Percentiles rank a stretch among this genome's conserved stretches.
Evolutionary conservation across 2,329 filamentous ascomycete genomes (phyloP).

Genomic region (Ophiosphaerella korrae): DNA sequence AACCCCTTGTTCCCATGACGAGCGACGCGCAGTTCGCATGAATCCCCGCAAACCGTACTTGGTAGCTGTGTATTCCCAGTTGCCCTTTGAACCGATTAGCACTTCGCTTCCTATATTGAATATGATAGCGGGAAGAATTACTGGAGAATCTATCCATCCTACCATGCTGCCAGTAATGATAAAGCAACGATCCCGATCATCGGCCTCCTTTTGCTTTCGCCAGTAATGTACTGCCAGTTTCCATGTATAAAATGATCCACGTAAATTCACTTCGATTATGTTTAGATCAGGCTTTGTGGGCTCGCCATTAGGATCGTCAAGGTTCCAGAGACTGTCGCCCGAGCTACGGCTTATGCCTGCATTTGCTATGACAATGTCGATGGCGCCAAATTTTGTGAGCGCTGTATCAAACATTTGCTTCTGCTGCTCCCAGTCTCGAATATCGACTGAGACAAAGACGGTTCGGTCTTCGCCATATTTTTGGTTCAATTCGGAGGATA

Average conservation of each 20-base stretch:
- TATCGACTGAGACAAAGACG: slow-evolving; percentile 21
- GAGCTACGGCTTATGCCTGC: slow-evolving; percentile 20
- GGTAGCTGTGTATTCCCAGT: slow-evolving; percentile 49
- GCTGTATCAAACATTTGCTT: slow-evolving; percentile 19
- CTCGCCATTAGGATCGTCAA: slow-evolving; percentile 18
- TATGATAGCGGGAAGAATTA: neutral
- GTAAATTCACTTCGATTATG: slow-evolving; percentile 21
- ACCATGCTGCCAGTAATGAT: slow-evolving; percentile 25
- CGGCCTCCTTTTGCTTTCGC: slow-evolving; percentile 20
- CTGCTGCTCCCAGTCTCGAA: slow-evolving; percentile 25
- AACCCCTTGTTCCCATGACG: slow-evolving; percentile 20
- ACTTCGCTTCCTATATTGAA: neutral
- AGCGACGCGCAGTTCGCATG: slow-evolving; percentile 18
- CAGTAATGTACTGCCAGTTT: slow-evolving; percentile 26
- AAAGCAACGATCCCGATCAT: slow-evolving; percentile 21
- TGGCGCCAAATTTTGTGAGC: slow-evolving; percentile 24
- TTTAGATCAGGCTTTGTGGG: slow-evolving; percentile 20
- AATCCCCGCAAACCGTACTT: slow-evolving; percentile 25
- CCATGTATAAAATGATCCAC: slow-evolving; percentile 22
- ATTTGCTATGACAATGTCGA: slow-evolving; percentile 41
- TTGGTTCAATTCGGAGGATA: slow-evolving; percentile 38
- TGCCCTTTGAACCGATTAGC: slow-evolving; percentile 14
- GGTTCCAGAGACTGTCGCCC: slow-evolving; percentile 59
- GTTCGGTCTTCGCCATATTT: slow-evolving; percentile 22
- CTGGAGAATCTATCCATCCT: slow-evolving; percentile 23